Evolutionary conservation across 202 grass and related monocot species (phyloP).

Genomic region (Bolboschoenoplectus hybrid): DNA sequence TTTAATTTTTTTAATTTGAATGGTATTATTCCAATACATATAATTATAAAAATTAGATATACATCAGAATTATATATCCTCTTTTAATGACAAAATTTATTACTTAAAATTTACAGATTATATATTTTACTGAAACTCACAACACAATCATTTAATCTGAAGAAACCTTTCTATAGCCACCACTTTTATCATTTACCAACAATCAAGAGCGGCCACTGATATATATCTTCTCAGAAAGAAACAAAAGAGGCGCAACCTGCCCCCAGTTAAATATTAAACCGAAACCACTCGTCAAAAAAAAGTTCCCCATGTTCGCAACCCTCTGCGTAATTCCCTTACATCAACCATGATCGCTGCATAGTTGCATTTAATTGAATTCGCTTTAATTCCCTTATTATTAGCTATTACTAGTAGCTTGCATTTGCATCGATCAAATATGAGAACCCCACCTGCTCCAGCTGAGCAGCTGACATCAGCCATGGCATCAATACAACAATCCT

Average conservation of each 20-base stretch:
- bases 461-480: constrained; percentile 35
- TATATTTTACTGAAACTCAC: not conserved
- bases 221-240: constrained; percentile 33
- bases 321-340: constrained; percentile 40
- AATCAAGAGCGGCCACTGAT: constrained; percentile 24
- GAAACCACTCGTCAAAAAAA: constrained; percentile 29
- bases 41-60: not conserved
- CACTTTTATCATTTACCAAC: constrained; percentile 35
- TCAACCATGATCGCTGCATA: constrained; percentile 50
- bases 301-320: constrained; percentile 27
- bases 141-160: constrained; percentile 22
- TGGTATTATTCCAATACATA: not conserved
- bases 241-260: constrained; percentile 30
- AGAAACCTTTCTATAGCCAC: constrained; percentile 18
- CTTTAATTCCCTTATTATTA: not conserved
- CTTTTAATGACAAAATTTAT: not conserved
- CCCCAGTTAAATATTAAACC: constrained; percentile 23
- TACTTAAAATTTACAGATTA: not conserved
- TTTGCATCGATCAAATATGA: not conserved
- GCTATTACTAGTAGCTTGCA: not conserved
- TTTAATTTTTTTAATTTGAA: not conserved
- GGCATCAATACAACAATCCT: constrained; percentile 52
- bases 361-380: not conserved
- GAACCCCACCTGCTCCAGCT: constrained; percentile 14
- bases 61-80: not conserved